Base-by-base conservation (phyloP, 495 filamentous ascomycete genomes). In the Talaromyces stipitatus region DNA sequence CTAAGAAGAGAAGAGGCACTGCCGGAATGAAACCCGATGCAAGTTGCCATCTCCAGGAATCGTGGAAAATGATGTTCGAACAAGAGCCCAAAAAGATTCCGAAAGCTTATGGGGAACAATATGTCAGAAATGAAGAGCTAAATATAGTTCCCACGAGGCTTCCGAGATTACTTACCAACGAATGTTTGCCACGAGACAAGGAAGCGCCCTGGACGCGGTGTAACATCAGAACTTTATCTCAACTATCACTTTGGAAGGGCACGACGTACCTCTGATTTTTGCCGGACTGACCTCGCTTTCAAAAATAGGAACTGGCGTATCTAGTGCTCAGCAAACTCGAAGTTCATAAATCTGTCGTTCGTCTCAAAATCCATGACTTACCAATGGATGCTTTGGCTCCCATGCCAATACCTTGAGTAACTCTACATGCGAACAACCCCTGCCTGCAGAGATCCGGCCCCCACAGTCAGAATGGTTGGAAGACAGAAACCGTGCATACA, bases 251-350 rank as follows among this genome's bases (percentile, higher is more conserved):
- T n/a, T n/a, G n/a, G n/a, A n/a, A 54, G 22, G 5, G 18, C 27
- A 3, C 47, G 20, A 58, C 33, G 0, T 56, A 64, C 61, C 61
- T 61, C 61, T 20, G 2, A 64, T 46, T 50, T 56, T 56, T 8
- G 55, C 27, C 4, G 60, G 59, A 2, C 60, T 54, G 10, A 61
- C 56, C 45, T 64, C 61, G 22, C 54, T 46, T 52, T 58, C 61
- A 38, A 46, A 56, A n/a, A 53, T 43, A 22, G 53, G 38, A 8
- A 51, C 22, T 56, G 23, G 2, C 7, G 10, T 22, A 45, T n/a
- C n/a, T n/a, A n/a, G n/a, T 4, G 12, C 7, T 4, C 18, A 33
- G 33, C 27, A 26, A 28, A 12, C 23, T 28, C 26, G 22, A 18
- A 9, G 20, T 16, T 23, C 10, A 2, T 9, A 18, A 11, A 2